Base-by-base conservation (phyloP, 1,284 basidiomycete genomes). In the Ceratobasidium sp. region DNA sequence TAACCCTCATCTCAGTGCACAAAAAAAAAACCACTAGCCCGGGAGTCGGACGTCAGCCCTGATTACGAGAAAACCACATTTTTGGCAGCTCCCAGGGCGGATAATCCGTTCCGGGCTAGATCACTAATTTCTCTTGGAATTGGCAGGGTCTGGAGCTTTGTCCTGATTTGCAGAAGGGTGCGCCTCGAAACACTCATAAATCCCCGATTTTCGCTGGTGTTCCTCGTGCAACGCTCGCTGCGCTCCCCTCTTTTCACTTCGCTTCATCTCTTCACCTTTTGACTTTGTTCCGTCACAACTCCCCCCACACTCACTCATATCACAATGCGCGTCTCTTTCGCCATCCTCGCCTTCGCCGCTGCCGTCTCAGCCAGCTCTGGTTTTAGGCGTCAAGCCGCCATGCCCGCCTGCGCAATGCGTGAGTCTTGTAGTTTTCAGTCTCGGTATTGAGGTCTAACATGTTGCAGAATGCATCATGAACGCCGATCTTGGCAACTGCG, bases 321-420 rank as follows among this genome's bases (percentile, higher is more conserved):
- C 71, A 66, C 61, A 26, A 93, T 93, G 92, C 90, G 88, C 82
- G 88, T 90, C 86, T 83, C 88, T 79, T 78, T 86, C 82, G 83
- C 86, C 80, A 58, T 88, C 81, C 81, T 89, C 83, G 80, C 88
- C 81, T 84, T 89, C 81, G 86, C 86, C 81, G 85, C 85, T 79
- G 85, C 85, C 79, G 83, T 86, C 81, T 84, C 85, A 13, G 72
- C 72, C 33, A 39, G 46, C 60, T 55, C 49, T n/a, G 6, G 55
- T 9, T 15, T 88, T 88, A 80, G 40, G 85, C 84, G n/a, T 58
- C 63, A 28, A 49, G 12, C 39, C 49, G 33, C 33, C 33, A 33
- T 33, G 33, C 55, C 23, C 56, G 70, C 33, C 70, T 28, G 18
- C 61, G 70, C 70, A n/a, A 68, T 70, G 33, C 40, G 80, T 81